Conservation (phyloP, 257 asterid species). For the Scutellaria barbata region DNA sequence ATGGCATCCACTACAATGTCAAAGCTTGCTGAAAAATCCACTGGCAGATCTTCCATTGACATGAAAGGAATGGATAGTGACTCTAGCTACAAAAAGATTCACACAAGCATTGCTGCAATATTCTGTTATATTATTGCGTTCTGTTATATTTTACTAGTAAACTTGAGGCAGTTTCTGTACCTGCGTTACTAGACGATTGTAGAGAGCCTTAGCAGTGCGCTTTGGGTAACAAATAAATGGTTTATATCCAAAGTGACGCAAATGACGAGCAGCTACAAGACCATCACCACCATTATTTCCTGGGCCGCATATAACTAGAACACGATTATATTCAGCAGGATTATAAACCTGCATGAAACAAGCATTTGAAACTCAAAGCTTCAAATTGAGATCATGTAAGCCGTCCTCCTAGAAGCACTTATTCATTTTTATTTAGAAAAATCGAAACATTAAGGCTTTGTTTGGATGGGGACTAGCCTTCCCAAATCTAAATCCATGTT, state of each 20-base stretch:
- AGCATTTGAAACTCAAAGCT: constrained; percentile 2
- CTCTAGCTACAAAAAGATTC: constrained; percentile 74
- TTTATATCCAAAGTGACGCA: constrained; percentile 83
- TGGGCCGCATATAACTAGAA: constrained; percentile 89
- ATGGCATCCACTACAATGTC: constrained; percentile 86
- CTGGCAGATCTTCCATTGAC: constrained; percentile 74
- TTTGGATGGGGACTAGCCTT: too few relatives aligned
- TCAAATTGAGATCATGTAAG: constrained; percentile 11
- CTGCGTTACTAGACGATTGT: constrained; percentile 83
- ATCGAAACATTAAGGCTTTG: too few relatives aligned
- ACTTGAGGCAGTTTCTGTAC: constrained; percentile 44
- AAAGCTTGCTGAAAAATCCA: constrained; percentile 69
- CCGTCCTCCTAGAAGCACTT: not conserved
- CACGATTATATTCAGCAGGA: constrained; percentile 58
- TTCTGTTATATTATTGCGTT: constrained; percentile 29
- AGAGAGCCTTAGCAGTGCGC: constrained; percentile 77
- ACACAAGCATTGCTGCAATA: constrained; percentile 38
- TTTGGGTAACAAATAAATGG: constrained; percentile 85
- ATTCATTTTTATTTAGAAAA: not conserved
- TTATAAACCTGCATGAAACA: constrained; percentile 65
- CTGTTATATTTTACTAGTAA: constrained; percentile 3
- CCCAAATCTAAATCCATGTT: too few relatives aligned
- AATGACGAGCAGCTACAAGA: constrained; percentile 97
- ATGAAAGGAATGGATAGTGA: constrained; percentile 83
- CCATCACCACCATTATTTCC: constrained; percentile 99